Base-by-base conservation (phyloP, 2,329 filamentous ascomycete genomes). In the Huntiella decipiens region DNA sequence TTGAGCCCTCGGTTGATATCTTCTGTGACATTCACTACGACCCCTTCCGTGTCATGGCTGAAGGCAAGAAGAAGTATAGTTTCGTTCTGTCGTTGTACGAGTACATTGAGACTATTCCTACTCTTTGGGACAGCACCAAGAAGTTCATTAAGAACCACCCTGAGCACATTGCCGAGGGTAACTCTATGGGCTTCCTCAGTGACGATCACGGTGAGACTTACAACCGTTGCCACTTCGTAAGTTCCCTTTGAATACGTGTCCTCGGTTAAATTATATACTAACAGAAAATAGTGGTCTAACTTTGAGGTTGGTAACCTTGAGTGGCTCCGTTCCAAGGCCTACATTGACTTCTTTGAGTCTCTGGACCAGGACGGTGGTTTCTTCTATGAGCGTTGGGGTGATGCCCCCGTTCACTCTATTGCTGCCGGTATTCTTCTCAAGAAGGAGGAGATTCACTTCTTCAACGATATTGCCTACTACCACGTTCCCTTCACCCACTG, bases 351-450 rank as follows among this genome's bases (percentile, higher is more conserved):
- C 66, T 98, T 98, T 57, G 75, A 87, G 43, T 73, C 77, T 4
- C 75, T 98, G 28, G 91, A 98, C 62, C 67, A 74, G 54, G 86
- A 93, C 45, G 91, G 91, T 52, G 91, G 91, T 52, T 98, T 98
- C 73, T 96, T 95, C 70, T 96, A 96, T 62, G 91, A 98, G 65
- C 80, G 88, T 56, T 98, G 88, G 88, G 88, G 88, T 50, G 88
- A 98, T 63, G 91, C 91, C 4, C 91, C 91, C 0, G 85, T 98
- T 4, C 91, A 98, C 66, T 95, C 88, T n/a, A 95, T 98, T 54
- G 91, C 84, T 11, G 91, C 91, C 3, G 73, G 73, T 50, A 66
- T 98, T 36, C 73, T 96, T 62, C 70, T 98, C 52, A 79, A 82
- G 62, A 95, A 93, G 67, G 82, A 91, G 43, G 79, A 98, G 61